Evolutionary conservation across 495 filamentous ascomycete genomes (phyloP).

Genomic region (Letharia lupina): DNA sequence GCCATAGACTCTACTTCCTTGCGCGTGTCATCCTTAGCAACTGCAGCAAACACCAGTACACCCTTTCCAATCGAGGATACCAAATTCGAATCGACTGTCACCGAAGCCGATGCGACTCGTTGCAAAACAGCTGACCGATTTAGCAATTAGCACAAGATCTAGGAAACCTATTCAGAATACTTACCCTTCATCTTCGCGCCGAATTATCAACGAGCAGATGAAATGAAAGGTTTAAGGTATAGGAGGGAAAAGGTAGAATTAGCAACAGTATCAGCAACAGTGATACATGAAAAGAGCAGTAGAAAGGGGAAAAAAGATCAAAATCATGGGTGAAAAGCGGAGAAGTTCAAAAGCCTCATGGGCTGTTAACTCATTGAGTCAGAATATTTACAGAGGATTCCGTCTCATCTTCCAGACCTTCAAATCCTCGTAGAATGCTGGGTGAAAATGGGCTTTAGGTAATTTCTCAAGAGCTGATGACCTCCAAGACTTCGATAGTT

Average conservation of each 20-base stretch:
- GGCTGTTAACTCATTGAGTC: neutral
- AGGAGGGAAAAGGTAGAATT: neutral
- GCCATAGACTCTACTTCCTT: constrained; percentile 83
- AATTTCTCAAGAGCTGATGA: neutral
- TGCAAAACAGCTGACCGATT: constrained; percentile 71
- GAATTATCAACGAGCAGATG: neutral
- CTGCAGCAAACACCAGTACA: constrained; percentile 81
- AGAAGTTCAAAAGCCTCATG: no score
- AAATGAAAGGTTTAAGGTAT: neutral
- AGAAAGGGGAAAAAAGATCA: neutral
- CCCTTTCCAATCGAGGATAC: constrained; percentile 87
- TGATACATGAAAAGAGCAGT: neutral
- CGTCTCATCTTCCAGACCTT: neutral
- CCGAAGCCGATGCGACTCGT: constrained; percentile 92
- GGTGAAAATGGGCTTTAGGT: neutral
- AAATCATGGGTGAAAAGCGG: neutral
- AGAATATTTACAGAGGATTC: no score
- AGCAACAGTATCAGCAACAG: neutral
- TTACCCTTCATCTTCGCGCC: constrained; percentile 41
- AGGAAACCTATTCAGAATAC: constrained; percentile 2
- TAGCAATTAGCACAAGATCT: constrained; percentile 14
- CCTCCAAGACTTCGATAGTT: no score
- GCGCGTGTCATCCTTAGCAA: constrained; percentile 81
- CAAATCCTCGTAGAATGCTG: neutral
- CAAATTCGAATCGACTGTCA: constrained; percentile 86